Conservation (phyloP, 306 rosid species). For the Albizia julibrissin region DNA sequence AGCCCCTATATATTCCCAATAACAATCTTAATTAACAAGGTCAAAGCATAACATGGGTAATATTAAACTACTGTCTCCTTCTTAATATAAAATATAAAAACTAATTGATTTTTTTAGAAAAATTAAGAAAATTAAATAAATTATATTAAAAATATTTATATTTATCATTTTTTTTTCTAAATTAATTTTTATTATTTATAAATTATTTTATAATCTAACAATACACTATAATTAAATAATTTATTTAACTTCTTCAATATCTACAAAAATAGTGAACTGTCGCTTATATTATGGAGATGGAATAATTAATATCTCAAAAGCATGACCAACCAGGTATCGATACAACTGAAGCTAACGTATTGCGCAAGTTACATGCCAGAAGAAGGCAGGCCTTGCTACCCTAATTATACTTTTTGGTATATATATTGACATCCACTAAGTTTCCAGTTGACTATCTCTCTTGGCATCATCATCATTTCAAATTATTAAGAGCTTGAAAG, state of each 20-base stretch:
- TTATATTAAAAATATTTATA: too few species aligned
- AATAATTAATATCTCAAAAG: background rate
- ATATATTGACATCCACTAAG: slow-evolving; percentile 21
- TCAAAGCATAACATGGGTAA: background rate
- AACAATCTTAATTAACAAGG: background rate
- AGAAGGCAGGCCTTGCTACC: slow-evolving; percentile 48
- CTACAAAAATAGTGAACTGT: too few species aligned
- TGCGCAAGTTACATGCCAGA: slow-evolving; percentile 38
- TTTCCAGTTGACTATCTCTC: slow-evolving; percentile 33
- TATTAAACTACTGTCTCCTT: background rate
- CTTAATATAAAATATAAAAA: too few species aligned
- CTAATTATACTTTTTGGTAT: background rate
- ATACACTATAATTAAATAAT: too few species aligned
- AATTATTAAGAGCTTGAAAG: background rate
- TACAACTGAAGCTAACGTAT: slow-evolving; percentile 37
- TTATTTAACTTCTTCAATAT: too few species aligned
- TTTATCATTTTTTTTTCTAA: too few species aligned
- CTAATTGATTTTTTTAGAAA: too few species aligned
- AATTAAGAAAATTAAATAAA: too few species aligned
- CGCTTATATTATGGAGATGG: too few species aligned
- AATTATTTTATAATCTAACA: too few species aligned
- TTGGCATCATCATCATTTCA: background rate
- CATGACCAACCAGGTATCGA: background rate
- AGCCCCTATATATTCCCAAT: background rate
- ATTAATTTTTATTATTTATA: too few species aligned